Evolutionary conservation across 2,329 filamentous ascomycete genomes (phyloP).

Genomic region (Fusarium robinianum): DNA sequence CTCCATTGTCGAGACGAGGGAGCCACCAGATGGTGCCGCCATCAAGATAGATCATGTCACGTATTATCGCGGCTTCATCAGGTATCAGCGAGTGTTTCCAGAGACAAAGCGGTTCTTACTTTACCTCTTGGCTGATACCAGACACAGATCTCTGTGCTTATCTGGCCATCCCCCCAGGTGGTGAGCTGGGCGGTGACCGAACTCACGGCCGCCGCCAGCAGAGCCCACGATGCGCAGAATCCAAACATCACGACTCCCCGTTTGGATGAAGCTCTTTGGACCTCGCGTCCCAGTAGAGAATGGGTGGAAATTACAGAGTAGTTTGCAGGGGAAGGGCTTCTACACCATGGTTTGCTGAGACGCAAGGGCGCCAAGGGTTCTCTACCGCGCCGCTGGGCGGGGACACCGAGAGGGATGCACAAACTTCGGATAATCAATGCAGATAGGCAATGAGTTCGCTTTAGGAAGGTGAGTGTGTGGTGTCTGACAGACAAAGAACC

Average conservation of each 20-base stretch:
- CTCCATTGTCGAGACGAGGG: constrained; percentile 53
- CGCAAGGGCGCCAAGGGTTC: constrained; percentile 8
- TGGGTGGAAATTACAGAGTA: constrained; percentile 10
- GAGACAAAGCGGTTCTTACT: constrained; percentile 3
- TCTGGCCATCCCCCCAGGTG: constrained; percentile 55
- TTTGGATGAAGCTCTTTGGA: no score
- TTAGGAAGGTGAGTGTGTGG: constrained; percentile 13
- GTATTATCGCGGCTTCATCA: constrained; percentile 57
- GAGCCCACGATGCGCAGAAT: constrained; percentile 15
- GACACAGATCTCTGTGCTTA: constrained; percentile 62
- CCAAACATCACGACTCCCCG: constrained; percentile 30
- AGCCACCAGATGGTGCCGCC: constrained; percentile 63
- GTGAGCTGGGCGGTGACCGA: constrained; percentile 46
- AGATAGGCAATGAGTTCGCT: constrained; percentile 3
- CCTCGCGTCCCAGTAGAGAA: no score
- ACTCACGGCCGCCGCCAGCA: constrained; percentile 23
- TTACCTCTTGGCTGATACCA: constrained; percentile 57
- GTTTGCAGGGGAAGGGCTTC: constrained; percentile 25
- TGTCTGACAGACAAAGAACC: constrained; percentile 16
- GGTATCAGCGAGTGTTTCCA: constrained; percentile 27
- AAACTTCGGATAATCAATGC: no score
- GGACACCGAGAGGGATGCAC: constrained; percentile 3
- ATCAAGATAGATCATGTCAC: constrained; percentile 68
- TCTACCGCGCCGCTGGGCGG: constrained; percentile 6
- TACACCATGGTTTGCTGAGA: constrained; percentile 29